Evolutionary conservation across 352 stramenopile genomes (phyloP).

Genomic region (Phytophthora tentaculata): DNA sequence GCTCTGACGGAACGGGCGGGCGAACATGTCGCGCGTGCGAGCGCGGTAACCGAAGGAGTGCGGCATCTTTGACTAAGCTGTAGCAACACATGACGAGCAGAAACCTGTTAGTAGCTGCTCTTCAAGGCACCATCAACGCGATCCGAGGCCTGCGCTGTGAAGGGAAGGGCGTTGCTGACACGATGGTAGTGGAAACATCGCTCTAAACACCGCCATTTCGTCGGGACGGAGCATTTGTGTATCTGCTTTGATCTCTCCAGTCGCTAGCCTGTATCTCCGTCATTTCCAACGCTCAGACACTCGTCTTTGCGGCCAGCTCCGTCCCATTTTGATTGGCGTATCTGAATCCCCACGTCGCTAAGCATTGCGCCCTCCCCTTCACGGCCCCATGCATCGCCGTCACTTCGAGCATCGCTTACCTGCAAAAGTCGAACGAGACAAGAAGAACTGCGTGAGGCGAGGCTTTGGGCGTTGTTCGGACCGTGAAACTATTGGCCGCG

Average conservation of each 20-base stretch:
- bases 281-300: constrained; percentile 11
- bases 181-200: neutral
- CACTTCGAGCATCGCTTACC: constrained; percentile 48
- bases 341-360: constrained; percentile 18
- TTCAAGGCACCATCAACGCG: constrained; percentile 3
- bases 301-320: constrained; percentile 3
- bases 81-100: constrained; percentile 20
- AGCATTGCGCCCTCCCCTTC: neutral
- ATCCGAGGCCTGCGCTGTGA: neutral
- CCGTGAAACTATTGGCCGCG: constrained; percentile 83
- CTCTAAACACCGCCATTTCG: constrained; percentile 3
- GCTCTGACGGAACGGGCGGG: constrained; percentile 97
- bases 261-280: constrained; percentile 31
- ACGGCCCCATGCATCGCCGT: neutral
- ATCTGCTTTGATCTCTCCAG: neutral
- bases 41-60: constrained; percentile 99
- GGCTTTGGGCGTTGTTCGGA: constrained; percentile 15
- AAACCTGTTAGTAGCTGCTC: constrained; percentile 34
- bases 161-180: constrained; percentile 2
- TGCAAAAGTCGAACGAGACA: constrained; percentile 83
- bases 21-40: constrained; percentile 99
- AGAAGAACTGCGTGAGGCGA: constrained; percentile 70
- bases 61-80: constrained; percentile 92
- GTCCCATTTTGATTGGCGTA: constrained; percentile 10
- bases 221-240: neutral